Evolutionary conservation across 495 filamentous ascomycete genomes (phyloP).

Genomic region (Bombardia bombarda): DNA sequence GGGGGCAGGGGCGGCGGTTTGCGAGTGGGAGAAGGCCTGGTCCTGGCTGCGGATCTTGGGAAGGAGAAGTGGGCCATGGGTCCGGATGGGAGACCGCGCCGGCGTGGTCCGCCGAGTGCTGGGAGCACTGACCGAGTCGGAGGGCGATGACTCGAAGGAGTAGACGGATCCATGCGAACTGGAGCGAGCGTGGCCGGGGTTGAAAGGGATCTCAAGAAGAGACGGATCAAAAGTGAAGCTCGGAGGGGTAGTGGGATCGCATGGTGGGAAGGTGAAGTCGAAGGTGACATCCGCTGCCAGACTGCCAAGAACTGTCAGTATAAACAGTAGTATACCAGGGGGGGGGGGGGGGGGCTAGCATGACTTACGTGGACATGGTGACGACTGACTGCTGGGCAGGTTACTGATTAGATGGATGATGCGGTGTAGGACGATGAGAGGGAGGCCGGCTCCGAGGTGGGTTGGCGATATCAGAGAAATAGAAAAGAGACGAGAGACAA

Average conservation of each 20-base stretch:
- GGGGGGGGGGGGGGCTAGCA: neutral
- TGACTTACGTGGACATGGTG: constrained; percentile 46
- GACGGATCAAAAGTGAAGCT: constrained; percentile 48
- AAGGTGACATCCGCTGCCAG: constrained; percentile 44
- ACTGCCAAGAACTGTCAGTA: constrained; percentile 27
- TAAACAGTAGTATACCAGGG: neutral
- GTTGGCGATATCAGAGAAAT: constrained; percentile 3
- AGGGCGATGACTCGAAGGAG: constrained; percentile 66
- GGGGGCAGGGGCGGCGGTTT: constrained; percentile 19
- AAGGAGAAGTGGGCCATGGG: constrained; percentile 73
- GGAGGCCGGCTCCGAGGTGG: constrained; percentile 35
- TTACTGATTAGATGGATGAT: constrained; percentile 27
- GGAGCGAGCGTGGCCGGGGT: constrained; percentile 40
- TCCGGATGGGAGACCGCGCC: constrained; percentile 61
- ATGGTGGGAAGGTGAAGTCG: constrained; percentile 43
- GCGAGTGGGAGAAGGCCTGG: constrained; percentile 49
- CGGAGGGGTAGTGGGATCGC: constrained; percentile 39
- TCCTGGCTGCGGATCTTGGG: constrained; percentile 85
- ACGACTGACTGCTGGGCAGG: constrained; percentile 18
- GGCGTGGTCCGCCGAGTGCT: constrained; percentile 69
- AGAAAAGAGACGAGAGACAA: constrained; percentile 8
- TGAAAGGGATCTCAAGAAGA: constrained; percentile 40
- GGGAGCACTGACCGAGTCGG: constrained; percentile 44
- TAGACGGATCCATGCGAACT: constrained; percentile 47
- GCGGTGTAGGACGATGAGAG: constrained; percentile 6